Conservation (phyloP, 2,329 filamentous ascomycete genomes). For the Colletotrichum sublineola region DNA sequence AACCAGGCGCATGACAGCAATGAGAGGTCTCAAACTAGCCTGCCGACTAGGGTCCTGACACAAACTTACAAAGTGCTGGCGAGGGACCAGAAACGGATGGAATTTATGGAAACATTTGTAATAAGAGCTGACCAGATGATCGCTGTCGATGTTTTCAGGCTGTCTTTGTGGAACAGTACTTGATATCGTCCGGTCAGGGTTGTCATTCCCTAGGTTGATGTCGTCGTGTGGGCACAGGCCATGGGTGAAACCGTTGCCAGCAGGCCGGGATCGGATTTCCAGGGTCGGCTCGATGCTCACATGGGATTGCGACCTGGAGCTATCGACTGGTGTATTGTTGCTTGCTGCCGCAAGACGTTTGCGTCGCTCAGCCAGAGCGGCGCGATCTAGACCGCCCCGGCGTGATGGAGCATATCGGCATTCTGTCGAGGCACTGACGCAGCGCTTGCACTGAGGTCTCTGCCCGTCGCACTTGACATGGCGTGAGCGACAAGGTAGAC, state of each 20-base stretch:
- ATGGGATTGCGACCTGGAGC: not conserved
- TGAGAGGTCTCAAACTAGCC: slow-evolving; percentile 43
- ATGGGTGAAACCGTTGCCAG: slow-evolving; percentile 11
- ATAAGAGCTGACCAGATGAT: slow-evolving; percentile 51
- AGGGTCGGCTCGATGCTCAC: slow-evolving; percentile 36
- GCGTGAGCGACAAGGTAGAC: slow-evolving; percentile 63
- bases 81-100: slow-evolving; percentile 50
- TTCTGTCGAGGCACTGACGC: slow-evolving; percentile 56
- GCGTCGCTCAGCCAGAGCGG: slow-evolving; percentile 47
- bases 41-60: slow-evolving; percentile 18
- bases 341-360: slow-evolving; percentile 45
- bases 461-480: slow-evolving; percentile 67
- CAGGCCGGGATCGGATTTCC: not conserved
- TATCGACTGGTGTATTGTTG: not conserved
- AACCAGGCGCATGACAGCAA: slow-evolving; percentile 50
- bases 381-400: slow-evolving; percentile 57
- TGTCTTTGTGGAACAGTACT: not conserved
- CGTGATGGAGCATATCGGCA: slow-evolving; percentile 66
- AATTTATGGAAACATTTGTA: slow-evolving; percentile 53
- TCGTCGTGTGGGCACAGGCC: not conserved
- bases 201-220: not conserved
- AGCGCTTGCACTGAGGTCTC: slow-evolving; percentile 61
- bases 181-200: too few relatives aligned
- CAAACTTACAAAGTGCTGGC: slow-evolving; percentile 38
- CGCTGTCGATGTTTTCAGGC: slow-evolving; percentile 29